Evolutionary conservation across 805 yeast species (phyloP).

Genomic region (Tetrapisispora pingtungensis): DNA sequence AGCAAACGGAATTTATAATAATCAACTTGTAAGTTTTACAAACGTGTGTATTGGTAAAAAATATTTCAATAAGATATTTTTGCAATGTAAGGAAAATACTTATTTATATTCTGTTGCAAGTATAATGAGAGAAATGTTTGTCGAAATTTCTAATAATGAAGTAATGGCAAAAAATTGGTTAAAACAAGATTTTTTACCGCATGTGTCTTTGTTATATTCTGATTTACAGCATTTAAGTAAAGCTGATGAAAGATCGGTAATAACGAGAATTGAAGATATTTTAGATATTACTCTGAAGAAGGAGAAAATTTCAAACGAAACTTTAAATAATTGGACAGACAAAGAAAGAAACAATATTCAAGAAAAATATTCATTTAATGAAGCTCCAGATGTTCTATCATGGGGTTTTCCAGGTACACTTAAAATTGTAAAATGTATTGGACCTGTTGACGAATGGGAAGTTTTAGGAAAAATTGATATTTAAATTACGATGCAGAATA

Average conservation of each 20-base stretch:
- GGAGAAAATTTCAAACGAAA: background rate
- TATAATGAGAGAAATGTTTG: constrained; percentile 49
- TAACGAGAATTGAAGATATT: constrained; percentile 55
- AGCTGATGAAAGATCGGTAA: constrained; percentile 53
- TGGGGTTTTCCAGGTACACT: constrained; percentile 62
- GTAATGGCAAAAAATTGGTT: constrained; percentile 51
- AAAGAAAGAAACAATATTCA: constrained; percentile 12
- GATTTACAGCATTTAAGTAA: constrained; percentile 54
- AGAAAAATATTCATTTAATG: constrained; percentile 15
- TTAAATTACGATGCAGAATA: constrained; percentile 5
- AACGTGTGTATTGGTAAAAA: constrained; percentile 20
- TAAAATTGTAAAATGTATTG: constrained; percentile 59
- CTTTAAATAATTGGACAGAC: constrained; percentile 1
- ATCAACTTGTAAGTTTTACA: constrained; percentile 16
- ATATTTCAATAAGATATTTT: constrained; percentile 22
- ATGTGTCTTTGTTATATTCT: constrained; percentile 61
- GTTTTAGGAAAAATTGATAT: constrained; percentile 41
- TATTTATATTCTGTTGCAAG: constrained; percentile 30
- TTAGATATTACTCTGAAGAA: constrained; percentile 34
- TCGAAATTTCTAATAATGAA: constrained; percentile 21
- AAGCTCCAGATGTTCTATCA: constrained; percentile 16
- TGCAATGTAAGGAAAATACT: constrained; percentile 21
- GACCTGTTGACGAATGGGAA: constrained; percentile 62
- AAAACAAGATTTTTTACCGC: constrained; percentile 52
- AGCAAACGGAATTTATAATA: constrained; percentile 2